These are phyloP conservation scores for Paulownia fortunei DNA, from an alignment of 257 asterid species.

Conservation along the genomic window DNA sequence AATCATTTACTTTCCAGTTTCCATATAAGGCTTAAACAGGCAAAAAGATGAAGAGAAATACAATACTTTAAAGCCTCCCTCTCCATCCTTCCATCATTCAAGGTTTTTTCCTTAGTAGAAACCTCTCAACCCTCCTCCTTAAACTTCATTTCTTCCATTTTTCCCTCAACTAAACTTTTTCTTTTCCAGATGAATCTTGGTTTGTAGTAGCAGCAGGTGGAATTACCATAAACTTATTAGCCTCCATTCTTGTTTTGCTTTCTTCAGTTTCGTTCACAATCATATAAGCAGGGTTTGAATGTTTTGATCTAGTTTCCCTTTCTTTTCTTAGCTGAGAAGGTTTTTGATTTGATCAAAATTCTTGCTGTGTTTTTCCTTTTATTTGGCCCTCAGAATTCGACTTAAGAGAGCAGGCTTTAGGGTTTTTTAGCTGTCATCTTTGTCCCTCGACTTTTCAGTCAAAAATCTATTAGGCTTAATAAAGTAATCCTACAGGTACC, in stretches of 20 bases:
- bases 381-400: not conserved
- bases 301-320: not conserved
- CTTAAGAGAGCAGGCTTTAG: not conserved
- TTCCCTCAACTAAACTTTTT: not conserved
- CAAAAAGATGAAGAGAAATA: not conserved
- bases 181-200: not conserved
- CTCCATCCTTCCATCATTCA: not conserved
- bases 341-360: not conserved
- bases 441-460: slow-evolving; percentile 35
- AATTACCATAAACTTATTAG: not conserved
- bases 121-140: not conserved
- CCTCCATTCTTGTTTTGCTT: not conserved
- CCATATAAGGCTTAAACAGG: slow-evolving; percentile 25
- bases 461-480: slow-evolving; percentile 17
- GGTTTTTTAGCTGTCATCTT: slow-evolving; percentile 19
- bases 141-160: not conserved
- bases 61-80: not conserved
- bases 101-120: not conserved
- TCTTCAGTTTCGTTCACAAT: not conserved
- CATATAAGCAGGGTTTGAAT: not conserved
- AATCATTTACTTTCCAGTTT: slow-evolving; percentile 15
- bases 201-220: not conserved
- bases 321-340: not conserved
- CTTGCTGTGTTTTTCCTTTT: not conserved
- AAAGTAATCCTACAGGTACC: slow-evolving; percentile 20